Conservation (phyloP, 257 asterid genomes). For the Hygrophila difformis region DNA sequence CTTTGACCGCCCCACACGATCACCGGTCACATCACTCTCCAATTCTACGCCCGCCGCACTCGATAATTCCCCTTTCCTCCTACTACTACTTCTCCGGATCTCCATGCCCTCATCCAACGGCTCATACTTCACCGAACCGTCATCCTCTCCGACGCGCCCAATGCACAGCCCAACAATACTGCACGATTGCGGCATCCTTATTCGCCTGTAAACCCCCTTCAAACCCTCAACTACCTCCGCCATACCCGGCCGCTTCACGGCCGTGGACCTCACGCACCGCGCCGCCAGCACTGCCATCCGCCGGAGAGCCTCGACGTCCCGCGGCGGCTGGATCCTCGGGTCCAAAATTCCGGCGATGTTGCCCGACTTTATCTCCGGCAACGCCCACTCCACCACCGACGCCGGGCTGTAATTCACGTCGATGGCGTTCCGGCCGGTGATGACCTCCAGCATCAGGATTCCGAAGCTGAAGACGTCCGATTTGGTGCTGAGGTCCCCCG, state of each 20-base stretch:
- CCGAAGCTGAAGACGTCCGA: constrained; percentile 93
- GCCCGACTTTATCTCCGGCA: constrained; percentile 53
- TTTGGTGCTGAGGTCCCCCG: constrained; percentile 77
- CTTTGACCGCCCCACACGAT: too few species aligned
- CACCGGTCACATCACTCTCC: too few species aligned
- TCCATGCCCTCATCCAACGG: constrained; percentile 55
- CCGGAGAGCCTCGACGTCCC: constrained; percentile 34
- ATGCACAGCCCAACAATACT: constrained; percentile 46
- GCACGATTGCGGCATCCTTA: constrained; percentile 24
- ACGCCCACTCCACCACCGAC: constrained; percentile 82
- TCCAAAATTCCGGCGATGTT: constrained; percentile 40
- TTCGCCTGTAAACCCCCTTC: constrained; percentile 31
- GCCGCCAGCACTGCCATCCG: constrained; percentile 50
- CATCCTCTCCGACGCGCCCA: constrained; percentile 26
- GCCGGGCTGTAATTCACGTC: constrained; percentile 73
- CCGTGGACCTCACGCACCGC: constrained; percentile 48
- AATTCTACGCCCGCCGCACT: neutral
- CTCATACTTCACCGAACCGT: constrained; percentile 33
- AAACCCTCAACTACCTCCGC: constrained; percentile 56
- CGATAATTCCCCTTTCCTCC: constrained; percentile 48
- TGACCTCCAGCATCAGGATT: constrained; percentile 55
- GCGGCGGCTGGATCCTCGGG: constrained; percentile 46
- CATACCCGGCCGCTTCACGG: constrained; percentile 70
- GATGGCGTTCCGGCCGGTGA: constrained; percentile 76
- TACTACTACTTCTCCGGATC: constrained; percentile 20